These are phyloP conservation scores for Aspergillus udagawae DNA, from an alignment of 2,329 filamentous ascomycete genomes.

Conservation along the genomic window DNA sequence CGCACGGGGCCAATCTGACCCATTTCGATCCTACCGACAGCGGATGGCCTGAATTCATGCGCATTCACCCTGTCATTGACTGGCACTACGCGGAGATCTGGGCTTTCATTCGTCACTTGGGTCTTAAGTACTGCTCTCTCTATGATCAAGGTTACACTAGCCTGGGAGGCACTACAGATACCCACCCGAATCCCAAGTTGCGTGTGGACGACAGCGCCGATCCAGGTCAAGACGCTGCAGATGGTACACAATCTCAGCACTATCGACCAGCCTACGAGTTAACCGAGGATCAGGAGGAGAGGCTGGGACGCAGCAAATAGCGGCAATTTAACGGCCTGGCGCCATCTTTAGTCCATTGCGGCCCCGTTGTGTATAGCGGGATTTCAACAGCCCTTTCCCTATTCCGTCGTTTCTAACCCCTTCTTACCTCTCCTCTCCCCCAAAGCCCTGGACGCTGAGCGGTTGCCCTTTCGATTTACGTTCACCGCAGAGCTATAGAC, in stretches of 20 bases:
- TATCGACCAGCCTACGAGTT: constrained; percentile 75
- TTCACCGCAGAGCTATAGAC: constrained; percentile 4
- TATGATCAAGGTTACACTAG: constrained; percentile 91
- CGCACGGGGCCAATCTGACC: constrained; percentile 73
- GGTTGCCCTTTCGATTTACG: background rate
- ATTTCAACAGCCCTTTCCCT: background rate
- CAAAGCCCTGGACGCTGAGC: background rate
- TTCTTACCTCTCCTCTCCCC: background rate
- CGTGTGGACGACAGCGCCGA: constrained; percentile 30
- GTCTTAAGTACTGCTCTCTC: constrained; percentile 77
- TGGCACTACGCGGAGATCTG: constrained; percentile 97
- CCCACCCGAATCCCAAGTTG: constrained; percentile 79
- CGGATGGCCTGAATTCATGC: constrained; percentile 89
- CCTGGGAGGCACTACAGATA: constrained; percentile 85
- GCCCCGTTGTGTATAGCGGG: background rate
- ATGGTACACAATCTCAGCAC: constrained; percentile 23
- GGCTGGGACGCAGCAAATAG: constrained; percentile 63
- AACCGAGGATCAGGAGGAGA: constrained; percentile 70
- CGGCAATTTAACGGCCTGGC: too few species aligned
- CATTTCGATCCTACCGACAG: constrained; percentile 84
- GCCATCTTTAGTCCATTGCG: background rate
- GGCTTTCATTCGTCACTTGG: constrained; percentile 70
- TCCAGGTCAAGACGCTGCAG: constrained; percentile 23
- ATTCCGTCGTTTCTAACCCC: background rate
- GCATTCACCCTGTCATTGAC: constrained; percentile 92